These are phyloP conservation scores for Alternaria novae-zelandiae DNA, from an alignment of 2,329 filamentous ascomycete genomes.

Conservation along the genomic window DNA sequence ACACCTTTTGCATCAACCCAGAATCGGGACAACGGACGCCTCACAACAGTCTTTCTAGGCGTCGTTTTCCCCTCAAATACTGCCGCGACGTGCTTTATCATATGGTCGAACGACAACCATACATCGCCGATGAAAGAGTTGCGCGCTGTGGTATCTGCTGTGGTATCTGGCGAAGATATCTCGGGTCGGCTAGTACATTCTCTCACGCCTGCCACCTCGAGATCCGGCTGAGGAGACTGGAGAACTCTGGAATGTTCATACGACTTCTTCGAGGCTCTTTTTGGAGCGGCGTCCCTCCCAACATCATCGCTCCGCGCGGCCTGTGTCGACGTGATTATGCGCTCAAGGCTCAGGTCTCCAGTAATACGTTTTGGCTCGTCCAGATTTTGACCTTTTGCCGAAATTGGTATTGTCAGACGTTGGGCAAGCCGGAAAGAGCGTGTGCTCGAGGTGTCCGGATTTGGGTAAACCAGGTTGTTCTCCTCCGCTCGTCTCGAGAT, in stretches of 20 bases:
- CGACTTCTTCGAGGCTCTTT: not conserved
- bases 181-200: not conserved
- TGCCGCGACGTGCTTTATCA: slow-evolving; percentile 3
- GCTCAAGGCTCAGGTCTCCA: slow-evolving; percentile 20
- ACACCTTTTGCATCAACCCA: slow-evolving; percentile 20
- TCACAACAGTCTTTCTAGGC: not conserved
- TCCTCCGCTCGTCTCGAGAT: slow-evolving; percentile 40
- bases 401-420: slow-evolving; percentile 33
- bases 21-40: slow-evolving; percentile 2
- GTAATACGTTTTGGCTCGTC: slow-evolving; percentile 35
- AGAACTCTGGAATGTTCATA: not conserved
- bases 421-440: slow-evolving; percentile 29
- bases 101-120: slow-evolving; percentile 4
- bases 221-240: slow-evolving; percentile 3
- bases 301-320: not conserved
- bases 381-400: slow-evolving; percentile 34
- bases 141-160: not conserved
- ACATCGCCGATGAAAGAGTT: not conserved
- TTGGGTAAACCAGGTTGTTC: slow-evolving; percentile 27
- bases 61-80: not conserved
- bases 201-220: slow-evolving; percentile 2
- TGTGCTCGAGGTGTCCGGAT: slow-evolving; percentile 28
- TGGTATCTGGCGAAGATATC: slow-evolving; percentile 12
- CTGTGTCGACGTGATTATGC: not conserved
- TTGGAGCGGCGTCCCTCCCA: not conserved